Conservation (phyloP, 352 stramenopile genomes). For the Pythium guiyangense region DNA sequence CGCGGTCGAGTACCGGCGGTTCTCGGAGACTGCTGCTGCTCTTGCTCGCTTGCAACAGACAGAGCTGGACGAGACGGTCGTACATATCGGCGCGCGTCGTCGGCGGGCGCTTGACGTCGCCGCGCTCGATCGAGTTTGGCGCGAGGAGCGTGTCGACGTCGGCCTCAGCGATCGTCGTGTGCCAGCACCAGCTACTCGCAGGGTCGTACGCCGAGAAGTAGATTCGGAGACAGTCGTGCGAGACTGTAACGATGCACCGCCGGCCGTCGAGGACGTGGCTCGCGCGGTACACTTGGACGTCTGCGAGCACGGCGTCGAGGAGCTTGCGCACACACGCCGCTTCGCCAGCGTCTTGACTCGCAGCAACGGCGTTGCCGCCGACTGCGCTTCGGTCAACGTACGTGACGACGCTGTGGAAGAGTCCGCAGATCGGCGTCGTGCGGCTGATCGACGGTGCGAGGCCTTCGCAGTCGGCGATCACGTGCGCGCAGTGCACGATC, state of each 20-base stretch:
- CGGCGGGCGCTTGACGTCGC: slow-evolving; percentile 37
- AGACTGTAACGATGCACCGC: slow-evolving; percentile 59
- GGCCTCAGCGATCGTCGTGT: slow-evolving; percentile 43
- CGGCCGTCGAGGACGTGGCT: slow-evolving; percentile 34
- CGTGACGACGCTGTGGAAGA: slow-evolving; percentile 66
- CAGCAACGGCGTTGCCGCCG: neutral
- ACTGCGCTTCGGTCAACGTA: slow-evolving; percentile 27
- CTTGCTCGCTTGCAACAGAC: slow-evolving; percentile 28
- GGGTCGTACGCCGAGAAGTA: slow-evolving; percentile 73
- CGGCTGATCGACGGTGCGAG: slow-evolving; percentile 49
- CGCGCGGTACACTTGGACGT: slow-evolving; percentile 62
- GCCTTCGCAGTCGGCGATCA: slow-evolving; percentile 35
- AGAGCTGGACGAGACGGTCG: slow-evolving; percentile 48
- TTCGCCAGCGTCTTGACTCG: slow-evolving; percentile 18
- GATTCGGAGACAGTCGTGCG: slow-evolving; percentile 63
- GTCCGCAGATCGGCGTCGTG: slow-evolving; percentile 35
- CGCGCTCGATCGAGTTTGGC: slow-evolving; percentile 52
- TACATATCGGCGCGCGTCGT: slow-evolving; percentile 54
- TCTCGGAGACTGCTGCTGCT: neutral
- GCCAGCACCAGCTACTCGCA: slow-evolving; percentile 38
- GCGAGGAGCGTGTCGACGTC: slow-evolving; percentile 57
- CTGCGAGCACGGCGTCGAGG: slow-evolving; percentile 51
- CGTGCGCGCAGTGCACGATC: slow-evolving; percentile 28
- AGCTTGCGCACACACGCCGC: slow-evolving; percentile 36
- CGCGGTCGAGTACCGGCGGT: no score